These are phyloP conservation scores for Gossypium stocksii DNA, from an alignment of 345 rosid genomes.

Conservation along the genomic window DNA sequence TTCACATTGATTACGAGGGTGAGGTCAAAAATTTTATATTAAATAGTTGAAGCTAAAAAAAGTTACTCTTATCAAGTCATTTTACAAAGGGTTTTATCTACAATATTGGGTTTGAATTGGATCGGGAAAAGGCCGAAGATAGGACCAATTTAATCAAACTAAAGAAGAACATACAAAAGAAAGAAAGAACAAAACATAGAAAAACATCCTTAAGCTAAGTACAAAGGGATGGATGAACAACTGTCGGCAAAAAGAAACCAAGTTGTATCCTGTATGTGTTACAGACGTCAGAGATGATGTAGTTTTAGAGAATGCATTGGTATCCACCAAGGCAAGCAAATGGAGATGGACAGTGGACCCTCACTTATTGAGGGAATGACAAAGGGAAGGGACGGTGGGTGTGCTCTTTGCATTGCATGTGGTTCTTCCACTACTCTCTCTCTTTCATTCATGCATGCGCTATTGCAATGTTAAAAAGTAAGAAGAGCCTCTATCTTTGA, in stretches of 20 bases:
- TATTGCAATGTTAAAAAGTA: not conserved
- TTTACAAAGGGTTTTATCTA: not conserved
- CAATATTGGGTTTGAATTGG: not conserved
- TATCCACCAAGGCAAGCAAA: slow-evolving; percentile 5
- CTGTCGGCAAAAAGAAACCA: not conserved
- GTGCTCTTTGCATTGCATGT: slow-evolving; percentile 4
- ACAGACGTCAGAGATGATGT: slow-evolving; percentile 15
- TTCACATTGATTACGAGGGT: no score
- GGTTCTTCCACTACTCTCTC: slow-evolving; percentile 1
- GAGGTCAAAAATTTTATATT: no score
- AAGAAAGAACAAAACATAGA: not conserved
- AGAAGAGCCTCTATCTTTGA: slow-evolving; percentile 2
- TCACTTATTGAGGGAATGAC: not conserved
- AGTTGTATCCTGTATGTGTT: not conserved
- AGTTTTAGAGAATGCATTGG: not conserved
- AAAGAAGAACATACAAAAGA: not conserved
- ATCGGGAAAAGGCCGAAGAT: not conserved
- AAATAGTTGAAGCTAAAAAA: no score
- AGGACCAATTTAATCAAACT: not conserved
- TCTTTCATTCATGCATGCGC: not conserved
- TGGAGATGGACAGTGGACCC: slow-evolving; percentile 3
- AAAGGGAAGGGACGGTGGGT: not conserved
- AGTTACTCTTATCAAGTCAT: no score
- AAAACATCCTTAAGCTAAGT: not conserved
- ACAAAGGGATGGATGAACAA: not conserved